phyloP scores from a whole-genome alignment of 352 stramenopile species.

The Globisporangium splendens region DNA sequence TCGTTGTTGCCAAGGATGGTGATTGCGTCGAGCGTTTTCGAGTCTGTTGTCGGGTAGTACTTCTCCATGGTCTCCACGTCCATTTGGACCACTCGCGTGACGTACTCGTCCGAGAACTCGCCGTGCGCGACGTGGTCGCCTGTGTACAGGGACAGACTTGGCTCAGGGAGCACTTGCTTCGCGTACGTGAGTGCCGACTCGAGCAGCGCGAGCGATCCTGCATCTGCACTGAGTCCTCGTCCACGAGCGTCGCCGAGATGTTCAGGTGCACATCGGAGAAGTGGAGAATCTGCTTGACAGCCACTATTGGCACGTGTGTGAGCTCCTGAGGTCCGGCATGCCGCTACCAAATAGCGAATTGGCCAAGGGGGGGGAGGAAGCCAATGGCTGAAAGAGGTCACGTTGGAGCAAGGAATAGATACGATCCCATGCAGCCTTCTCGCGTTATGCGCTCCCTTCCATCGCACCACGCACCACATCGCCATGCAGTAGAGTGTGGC shows the following conservation, averaged over 20 bases:
- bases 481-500: too few species aligned
- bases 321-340: too few species aligned
- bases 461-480: too few species aligned
- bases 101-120: constrained; percentile 51
- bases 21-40: constrained; percentile 39
- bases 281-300: constrained; percentile 55
- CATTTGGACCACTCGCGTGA: constrained; percentile 51
- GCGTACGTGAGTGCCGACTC: constrained; percentile 69
- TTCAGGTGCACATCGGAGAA: constrained; percentile 87
- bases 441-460: too few species aligned
- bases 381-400: too few species aligned
- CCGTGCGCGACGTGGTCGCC: constrained; percentile 75
- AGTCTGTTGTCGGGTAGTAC: constrained; percentile 43
- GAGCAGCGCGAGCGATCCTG: constrained; percentile 49
- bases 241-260: constrained; percentile 42
- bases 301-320: too few species aligned
- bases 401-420: too few species aligned
- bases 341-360: too few species aligned
- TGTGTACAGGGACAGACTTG: constrained; percentile 77
- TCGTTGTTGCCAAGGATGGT: constrained; percentile 82
- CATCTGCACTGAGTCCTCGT: constrained; percentile 26
- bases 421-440: too few species aligned
- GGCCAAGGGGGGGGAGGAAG: too few species aligned
- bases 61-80: constrained; percentile 70
- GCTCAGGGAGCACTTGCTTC: constrained; percentile 42